Base-by-base conservation (phyloP, 768 basidiomycete species). In the Trametes gibbosa region DNA sequence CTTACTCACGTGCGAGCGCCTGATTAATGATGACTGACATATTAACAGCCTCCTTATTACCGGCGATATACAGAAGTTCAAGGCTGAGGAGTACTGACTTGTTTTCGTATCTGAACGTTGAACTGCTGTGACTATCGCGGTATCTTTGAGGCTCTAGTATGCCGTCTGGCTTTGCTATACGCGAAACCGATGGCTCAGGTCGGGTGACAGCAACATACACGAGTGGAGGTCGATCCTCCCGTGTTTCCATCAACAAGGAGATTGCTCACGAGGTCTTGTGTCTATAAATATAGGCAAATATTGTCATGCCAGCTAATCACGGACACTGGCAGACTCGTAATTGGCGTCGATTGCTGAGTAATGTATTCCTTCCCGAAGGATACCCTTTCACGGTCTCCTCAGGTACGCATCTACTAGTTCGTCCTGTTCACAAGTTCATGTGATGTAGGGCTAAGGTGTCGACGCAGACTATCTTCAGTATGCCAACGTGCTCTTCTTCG, bases 361-460 rank as follows among this genome's bases (percentile, higher is more conserved):
- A 77, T 53, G 73, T 86, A 27, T 87, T 87, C 61, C 78, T 86
- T 23, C 85, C 85, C 1, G 78, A 81, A 14, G 85, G 85, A 0
- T 87, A 84, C 62, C 86, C 86, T 2, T 67, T 73, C 7, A 84
- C 74, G 23, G 85, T 88, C 24, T 83, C 85, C 51, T 76, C 83
- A 68, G 86, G 85, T 84, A 59, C 35, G 64, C 19, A 3, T n/a
- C 14, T 23, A 3, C 19, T 4, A 10, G 5, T 4, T 16, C 37
- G 16, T 27, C 25, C 10, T 14, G 24, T 40, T 5, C n/a, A n/a
- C n/a, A n/a, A n/a, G 29, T 7, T n/a, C 24, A 7, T 6, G 45
- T 46, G 0, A 45, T 32, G 27, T n/a, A n/a, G 13, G 42, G 7
- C 19, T 50, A 6, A 21, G 10, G 5, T 17, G 17, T 1, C 9